Evolutionary conservation across 2,329 filamentous ascomycete genomes (phyloP).

Genomic region (Thermothelomyces thermophilus): DNA sequence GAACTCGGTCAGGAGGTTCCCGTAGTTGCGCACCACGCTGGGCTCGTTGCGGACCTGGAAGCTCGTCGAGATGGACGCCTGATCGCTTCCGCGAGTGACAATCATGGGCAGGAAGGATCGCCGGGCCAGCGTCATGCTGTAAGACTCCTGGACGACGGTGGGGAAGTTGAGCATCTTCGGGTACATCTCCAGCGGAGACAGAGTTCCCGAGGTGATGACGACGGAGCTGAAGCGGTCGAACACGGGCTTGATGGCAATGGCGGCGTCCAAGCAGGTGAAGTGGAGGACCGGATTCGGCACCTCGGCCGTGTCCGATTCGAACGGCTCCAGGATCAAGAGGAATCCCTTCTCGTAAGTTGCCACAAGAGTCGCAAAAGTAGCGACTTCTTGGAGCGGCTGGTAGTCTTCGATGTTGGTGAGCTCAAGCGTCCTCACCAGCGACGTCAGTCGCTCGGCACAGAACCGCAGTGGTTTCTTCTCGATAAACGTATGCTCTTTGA

Average conservation of each 20-base stretch:
- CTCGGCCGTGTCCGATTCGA: slow-evolving; percentile 89
- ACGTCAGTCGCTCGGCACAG: slow-evolving; percentile 90
- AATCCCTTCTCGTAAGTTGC: slow-evolving; percentile 98
- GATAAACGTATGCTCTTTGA: slow-evolving; percentile 95
- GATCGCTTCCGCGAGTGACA: slow-evolving; percentile 89
- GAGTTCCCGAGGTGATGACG: slow-evolving; percentile 95
- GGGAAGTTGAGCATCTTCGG: slow-evolving; percentile 95
- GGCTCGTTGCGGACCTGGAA: slow-evolving; percentile 96
- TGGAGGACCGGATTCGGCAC: slow-evolving; percentile 96
- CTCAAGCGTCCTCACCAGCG: slow-evolving; percentile 87
- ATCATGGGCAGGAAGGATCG: slow-evolving; percentile 98
- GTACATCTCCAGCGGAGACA: slow-evolving; percentile 97
- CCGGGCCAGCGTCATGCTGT: slow-evolving; percentile 90
- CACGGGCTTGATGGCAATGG: slow-evolving; percentile 95
- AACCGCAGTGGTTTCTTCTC: slow-evolving; percentile 93
- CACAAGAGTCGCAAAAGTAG: slow-evolving; percentile 91
- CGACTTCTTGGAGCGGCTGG: slow-evolving; percentile 92
- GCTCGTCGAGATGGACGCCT: slow-evolving; percentile 84
- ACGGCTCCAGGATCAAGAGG: slow-evolving; percentile 91
- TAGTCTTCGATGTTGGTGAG: slow-evolving; percentile 98
- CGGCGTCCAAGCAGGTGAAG: slow-evolving; percentile 92
- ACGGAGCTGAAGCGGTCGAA: slow-evolving; percentile 97
- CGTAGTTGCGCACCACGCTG: slow-evolving; percentile 95
- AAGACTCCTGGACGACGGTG: slow-evolving; percentile 92
- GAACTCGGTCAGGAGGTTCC: slow-evolving; percentile 87